Evolutionary conservation across 1,139 yeast genomes (phyloP), one percentile per base, ranked within the genome.

Genomic region (Blastobotrys aristatus): DNA sequence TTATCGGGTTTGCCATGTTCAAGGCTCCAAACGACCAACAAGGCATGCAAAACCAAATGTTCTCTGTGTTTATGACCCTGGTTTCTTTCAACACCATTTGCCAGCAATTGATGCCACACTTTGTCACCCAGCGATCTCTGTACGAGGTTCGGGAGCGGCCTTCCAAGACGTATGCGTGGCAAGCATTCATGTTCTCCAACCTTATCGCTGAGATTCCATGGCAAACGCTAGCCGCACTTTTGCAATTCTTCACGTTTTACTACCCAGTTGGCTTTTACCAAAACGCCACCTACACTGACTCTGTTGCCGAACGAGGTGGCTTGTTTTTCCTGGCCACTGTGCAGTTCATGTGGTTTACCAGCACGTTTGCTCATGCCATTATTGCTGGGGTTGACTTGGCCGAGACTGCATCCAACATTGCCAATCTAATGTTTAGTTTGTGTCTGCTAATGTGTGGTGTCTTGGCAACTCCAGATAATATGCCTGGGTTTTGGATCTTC

Each of bases 61-160:
- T 83, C 57, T 71, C 89, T 2, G 65, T 80, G 46, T 84, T 85
- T 70, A 81, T 84, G 87, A 73, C 80, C 56, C 64, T 79, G 51
- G 74, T 80, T 57, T 72, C 80, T 44, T 75, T 82, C 66, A 76
- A 76, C 53, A 80, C 87, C 39, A 60, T 84, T 54, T 63, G 81
- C 48, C 84, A 86, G 65, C 95, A 87, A 66, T 77, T 81, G 71
- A 70, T 86, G 60, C 94, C 95, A 38, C 71, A 76, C 49, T 86
- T 74, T 61, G 82, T 83, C 43, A 65, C 69, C 42, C 95, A 84
- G 65, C 79, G 96, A 68, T 80, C 80, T 57, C 70, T 89, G 42
- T 89, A 86, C 63, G 96, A 87, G 64, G 90, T 83, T 13, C 79
- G 96, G 63, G 97, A 89, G 66, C 79, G 95, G 37, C 96, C 96